These are phyloP conservation scores for Kurtzmaniella quercitrusa DNA, from an alignment of 1,139 yeast species.

Conservation along the genomic window DNA sequence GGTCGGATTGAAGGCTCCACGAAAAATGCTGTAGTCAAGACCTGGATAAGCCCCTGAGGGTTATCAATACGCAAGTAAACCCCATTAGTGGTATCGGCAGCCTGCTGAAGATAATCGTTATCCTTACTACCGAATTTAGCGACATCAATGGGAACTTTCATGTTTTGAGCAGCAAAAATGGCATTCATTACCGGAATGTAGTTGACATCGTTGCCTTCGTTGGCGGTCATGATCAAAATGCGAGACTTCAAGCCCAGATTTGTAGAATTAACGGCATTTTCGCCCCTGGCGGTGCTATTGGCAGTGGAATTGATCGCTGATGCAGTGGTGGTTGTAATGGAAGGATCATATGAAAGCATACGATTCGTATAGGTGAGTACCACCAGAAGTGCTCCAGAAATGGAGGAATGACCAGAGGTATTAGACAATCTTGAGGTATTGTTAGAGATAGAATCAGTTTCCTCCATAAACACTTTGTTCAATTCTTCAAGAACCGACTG, in stretches of 20 bases:
- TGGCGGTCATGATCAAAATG: constrained; percentile 68
- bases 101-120: constrained; percentile 89
- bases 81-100: constrained; percentile 93
- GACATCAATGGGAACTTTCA: constrained; percentile 85
- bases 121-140: constrained; percentile 70
- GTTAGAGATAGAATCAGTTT: constrained; percentile 15
- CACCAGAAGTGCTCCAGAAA: constrained; percentile 76
- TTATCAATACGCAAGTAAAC: constrained; percentile 73
- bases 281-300: constrained; percentile 14
- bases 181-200: constrained; percentile 95
- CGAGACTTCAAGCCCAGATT: constrained; percentile 56
- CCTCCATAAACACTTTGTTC: constrained; percentile 38
- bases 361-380: constrained; percentile 80
- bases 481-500: constrained; percentile 68
- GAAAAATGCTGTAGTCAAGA: constrained; percentile 58
- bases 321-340: constrained; percentile 45
- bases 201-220: constrained; percentile 73
- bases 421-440: constrained; percentile 14
- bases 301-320: constrained; percentile 44
- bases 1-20: constrained; percentile 80
- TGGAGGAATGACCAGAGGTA: constrained; percentile 40
- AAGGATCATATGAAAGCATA: constrained; percentile 48
- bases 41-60: constrained; percentile 75
- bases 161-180: constrained; percentile 92
- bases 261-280: constrained; percentile 11